Evolutionary conservation across 139 green algal species (phyloP).

Genomic region (Asterochloris sp.): DNA sequence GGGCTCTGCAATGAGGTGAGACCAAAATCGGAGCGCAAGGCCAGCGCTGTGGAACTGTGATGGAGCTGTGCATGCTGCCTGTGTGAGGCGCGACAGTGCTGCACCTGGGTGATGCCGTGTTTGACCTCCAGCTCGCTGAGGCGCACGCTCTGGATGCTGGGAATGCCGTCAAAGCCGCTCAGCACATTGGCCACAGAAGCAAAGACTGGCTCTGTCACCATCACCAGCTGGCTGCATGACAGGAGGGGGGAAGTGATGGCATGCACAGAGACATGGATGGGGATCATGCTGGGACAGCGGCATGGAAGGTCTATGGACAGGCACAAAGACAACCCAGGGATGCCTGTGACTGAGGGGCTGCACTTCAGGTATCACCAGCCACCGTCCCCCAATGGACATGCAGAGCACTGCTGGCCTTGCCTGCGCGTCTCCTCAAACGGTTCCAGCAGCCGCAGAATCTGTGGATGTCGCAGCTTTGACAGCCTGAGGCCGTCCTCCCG

Average conservation of each 20-base stretch:
- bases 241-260: too few relatives aligned
- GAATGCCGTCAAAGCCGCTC: slow-evolving; percentile 32
- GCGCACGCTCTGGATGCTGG: background rate
- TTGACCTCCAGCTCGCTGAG: slow-evolving; percentile 78
- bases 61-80: background rate
- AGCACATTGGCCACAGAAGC: slow-evolving; percentile 64
- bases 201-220: slow-evolving; percentile 81
- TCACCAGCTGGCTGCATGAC: slow-evolving; percentile 51
- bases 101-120: slow-evolving; percentile 62
- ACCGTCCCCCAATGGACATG: too few relatives aligned
- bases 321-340: too few relatives aligned
- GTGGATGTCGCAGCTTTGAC: slow-evolving; percentile 59
- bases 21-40: too few relatives aligned
- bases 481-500: slow-evolving; percentile 27
- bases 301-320: too few relatives aligned
- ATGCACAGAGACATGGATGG: too few relatives aligned
- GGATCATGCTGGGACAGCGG: too few relatives aligned
- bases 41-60: too few relatives aligned
- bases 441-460: slow-evolving; percentile 65
- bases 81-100: background rate
- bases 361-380: too few relatives aligned
- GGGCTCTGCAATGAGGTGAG: too few relatives aligned
- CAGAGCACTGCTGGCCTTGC: too few relatives aligned
- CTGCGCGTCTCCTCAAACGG: slow-evolving; percentile 76
- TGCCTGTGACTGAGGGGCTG: too few relatives aligned